Evolutionary conservation across 805 yeast genomes (phyloP), one percentile per base, ranked within the genome.

Genomic region (Debaryomyces prosopidis): DNA sequence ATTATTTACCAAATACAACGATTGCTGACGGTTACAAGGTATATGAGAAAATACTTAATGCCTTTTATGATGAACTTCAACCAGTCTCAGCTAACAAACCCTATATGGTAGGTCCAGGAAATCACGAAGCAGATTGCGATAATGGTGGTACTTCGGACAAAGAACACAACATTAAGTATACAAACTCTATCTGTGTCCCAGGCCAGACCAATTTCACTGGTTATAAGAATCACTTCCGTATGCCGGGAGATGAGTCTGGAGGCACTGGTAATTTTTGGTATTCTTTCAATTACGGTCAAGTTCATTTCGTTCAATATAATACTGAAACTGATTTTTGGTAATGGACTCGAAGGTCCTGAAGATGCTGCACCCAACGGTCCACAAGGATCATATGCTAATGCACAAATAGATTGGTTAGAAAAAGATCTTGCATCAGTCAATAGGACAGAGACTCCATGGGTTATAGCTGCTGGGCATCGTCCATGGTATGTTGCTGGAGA

Each of bases 201-300:
- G 53, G 53, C 4, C 53, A 50, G 30, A 50, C 51, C 19, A 50
- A 50, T 42, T 50, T 50, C 33, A 50, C 51, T 19, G 53, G 53
- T n/a, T 46, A 32, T 45, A 45, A 43, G 33, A 45, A 47, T 36
- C 53, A 50, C 43, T 50, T 45, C 42, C 44, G 46, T 12, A 50
- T 50, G 53, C 53, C 53, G 11, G 47, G 51, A n/a, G 47, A 36
- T 8, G 45, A 34, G 15, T 43, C 48, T 16, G 47, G 47, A 3
- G 53, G 53, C 6, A 35, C 27, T 14, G 51, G 48, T n/a, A 50
- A 50, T 41, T 42, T 48, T 23, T 50, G 53, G 53, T 50, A 45
- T 43, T 50, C 53, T 5, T 50, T 44, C 39, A 44, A 50, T 38
- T 50, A 50, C 34, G 53, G 53, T n/a, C 41, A 44, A 15, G 51